Evolutionary conservation across 257 asterid species (phyloP).

Genomic region (Solanum chiquidenum): DNA sequence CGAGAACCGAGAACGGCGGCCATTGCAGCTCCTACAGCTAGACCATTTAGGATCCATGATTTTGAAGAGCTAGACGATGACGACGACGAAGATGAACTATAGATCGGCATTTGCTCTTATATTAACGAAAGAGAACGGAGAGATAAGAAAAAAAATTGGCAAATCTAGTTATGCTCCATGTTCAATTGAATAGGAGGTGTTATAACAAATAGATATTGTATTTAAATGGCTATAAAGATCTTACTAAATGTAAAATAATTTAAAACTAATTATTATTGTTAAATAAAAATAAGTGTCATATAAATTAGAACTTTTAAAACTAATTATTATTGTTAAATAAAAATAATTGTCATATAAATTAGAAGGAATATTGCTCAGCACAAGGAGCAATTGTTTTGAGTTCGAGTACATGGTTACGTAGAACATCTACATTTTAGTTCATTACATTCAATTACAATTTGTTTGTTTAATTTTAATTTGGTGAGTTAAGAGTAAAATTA

Average conservation of each 20-base stretch:
- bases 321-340: too few relatives aligned
- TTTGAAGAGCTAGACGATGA: conserved; percentile 37
- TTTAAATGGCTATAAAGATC: background rate
- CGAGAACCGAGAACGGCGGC: conserved; percentile 60
- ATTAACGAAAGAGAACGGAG: background rate
- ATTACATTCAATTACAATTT: too few relatives aligned
- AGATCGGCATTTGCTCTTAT: conserved; percentile 25
- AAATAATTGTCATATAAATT: too few relatives aligned
- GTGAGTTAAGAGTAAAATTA: background rate
- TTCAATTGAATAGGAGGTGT: background rate
- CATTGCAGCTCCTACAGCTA: conserved; percentile 41
- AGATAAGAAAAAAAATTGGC: background rate
- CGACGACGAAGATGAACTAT: conserved; percentile 8
- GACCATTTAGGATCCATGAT: conserved; percentile 42
- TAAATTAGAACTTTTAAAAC: too few relatives aligned
- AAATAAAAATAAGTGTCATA: too few relatives aligned
- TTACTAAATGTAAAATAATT: background rate
- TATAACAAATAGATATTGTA: background rate
- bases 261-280: too few relatives aligned
- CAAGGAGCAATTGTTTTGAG: too few relatives aligned
- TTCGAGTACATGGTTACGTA: too few relatives aligned
- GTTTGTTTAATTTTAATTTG: too few relatives aligned
- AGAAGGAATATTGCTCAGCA: too few relatives aligned
- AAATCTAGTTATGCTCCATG: background rate
- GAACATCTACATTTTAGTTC: too few relatives aligned